phyloP scores from a whole-genome alignment of 257 asterid genomes.

The Solanum chiquidenum region DNA sequence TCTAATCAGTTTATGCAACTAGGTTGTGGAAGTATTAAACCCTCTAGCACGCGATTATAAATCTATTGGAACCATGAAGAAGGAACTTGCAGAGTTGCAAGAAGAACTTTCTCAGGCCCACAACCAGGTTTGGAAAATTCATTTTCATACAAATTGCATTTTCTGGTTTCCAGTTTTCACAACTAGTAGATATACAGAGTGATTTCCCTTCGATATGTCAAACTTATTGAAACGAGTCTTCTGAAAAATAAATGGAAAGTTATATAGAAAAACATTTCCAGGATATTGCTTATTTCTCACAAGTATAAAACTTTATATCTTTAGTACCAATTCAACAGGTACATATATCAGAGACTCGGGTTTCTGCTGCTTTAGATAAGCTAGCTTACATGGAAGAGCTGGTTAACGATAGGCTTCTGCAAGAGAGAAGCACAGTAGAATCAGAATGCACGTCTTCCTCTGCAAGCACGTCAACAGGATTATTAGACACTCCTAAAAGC shows the following conservation, averaged over 20 bases:
- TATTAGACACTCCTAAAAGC: slow-evolving; percentile 17
- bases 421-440: slow-evolving; percentile 41
- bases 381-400: slow-evolving; percentile 84
- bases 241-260: not conserved
- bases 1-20: not conserved
- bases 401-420: slow-evolving; percentile 66
- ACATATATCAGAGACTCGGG: slow-evolving; percentile 86
- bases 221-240: not conserved
- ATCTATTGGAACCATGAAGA: slow-evolving; percentile 76
- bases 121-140: slow-evolving; percentile 45
- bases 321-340: slow-evolving; percentile 28
- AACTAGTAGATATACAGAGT: not conserved
- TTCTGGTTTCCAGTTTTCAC: not conserved
- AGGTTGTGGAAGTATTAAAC: slow-evolving; percentile 83
- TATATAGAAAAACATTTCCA: not conserved
- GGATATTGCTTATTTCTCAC: not conserved
- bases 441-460: slow-evolving; percentile 24
- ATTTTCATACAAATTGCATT: not conserved
- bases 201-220: not conserved
- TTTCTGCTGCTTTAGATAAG: slow-evolving; percentile 79
- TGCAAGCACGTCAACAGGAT: slow-evolving; percentile 43
- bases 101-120: slow-evolving; percentile 69
- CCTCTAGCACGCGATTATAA: slow-evolving; percentile 96
- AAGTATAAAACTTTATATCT: not conserved
- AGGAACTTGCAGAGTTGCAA: slow-evolving; percentile 83